Conservation (phyloP, 2,329 filamentous ascomycete species). For the Atkinsonella texensis region DNA sequence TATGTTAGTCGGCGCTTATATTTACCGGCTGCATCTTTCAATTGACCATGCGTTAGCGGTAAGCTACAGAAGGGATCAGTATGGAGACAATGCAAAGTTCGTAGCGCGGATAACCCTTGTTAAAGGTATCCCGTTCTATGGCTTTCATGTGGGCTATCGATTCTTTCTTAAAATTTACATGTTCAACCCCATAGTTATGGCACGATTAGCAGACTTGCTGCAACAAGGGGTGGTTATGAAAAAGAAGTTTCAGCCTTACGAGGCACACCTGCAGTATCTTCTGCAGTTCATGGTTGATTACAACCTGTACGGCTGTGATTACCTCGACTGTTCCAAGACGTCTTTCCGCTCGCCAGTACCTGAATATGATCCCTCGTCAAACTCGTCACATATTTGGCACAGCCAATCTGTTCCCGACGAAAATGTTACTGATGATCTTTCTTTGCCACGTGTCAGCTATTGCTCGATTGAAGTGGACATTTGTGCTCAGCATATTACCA, state of each 20-base stretch:
- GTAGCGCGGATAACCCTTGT: conserved; percentile 85
- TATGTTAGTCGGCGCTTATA: conserved; percentile 57
- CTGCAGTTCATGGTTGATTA: conserved; percentile 98
- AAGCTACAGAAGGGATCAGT: conserved; percentile 67
- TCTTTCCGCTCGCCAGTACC: conserved; percentile 69
- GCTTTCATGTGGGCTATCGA: conserved; percentile 83
- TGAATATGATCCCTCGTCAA: conserved; percentile 46
- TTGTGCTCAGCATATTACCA: conserved; percentile 76
- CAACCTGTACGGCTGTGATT: conserved; percentile 89
- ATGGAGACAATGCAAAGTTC: conserved; percentile 54
- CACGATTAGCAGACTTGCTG: conserved; percentile 74
- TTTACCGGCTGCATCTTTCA: conserved; percentile 66
- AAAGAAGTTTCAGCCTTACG: conserved; percentile 76
- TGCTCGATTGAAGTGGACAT: conserved; percentile 86
- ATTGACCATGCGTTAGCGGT: conserved; percentile 84
- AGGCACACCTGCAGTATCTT: conserved; percentile 84
- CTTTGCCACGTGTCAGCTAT: conserved; percentile 69
- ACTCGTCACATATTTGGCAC: conserved; percentile 64
- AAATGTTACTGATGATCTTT: conserved; percentile 39
- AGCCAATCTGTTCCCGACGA: conserved; percentile 51
- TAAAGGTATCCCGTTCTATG: conserved; percentile 92
- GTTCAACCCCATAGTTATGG: conserved; percentile 77
- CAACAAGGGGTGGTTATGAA: conserved; percentile 82
- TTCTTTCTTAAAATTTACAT: conserved; percentile 93
- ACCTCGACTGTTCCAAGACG: conserved; percentile 61